These are phyloP conservation scores for Thalia dealbata DNA, from an alignment of 176 grass and related monocot genomes.

Conservation along the genomic window DNA sequence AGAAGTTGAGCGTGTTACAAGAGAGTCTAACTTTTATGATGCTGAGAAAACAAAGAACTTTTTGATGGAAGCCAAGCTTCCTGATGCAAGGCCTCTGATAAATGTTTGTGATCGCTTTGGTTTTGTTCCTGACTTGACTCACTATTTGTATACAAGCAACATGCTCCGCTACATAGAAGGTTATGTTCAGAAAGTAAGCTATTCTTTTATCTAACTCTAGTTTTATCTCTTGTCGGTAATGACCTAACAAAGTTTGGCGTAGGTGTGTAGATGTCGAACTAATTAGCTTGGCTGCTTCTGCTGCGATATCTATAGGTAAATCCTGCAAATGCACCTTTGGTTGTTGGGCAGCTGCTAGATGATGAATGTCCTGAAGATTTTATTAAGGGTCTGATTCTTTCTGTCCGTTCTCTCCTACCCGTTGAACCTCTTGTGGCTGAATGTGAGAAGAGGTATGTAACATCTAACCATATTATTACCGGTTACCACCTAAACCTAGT, in stretches of 20 bases:
- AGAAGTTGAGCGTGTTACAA: slow-evolving; percentile 98
- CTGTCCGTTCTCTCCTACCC: slow-evolving; percentile 79
- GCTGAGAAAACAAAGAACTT: slow-evolving; percentile 98
- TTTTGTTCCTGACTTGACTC: slow-evolving; percentile 92
- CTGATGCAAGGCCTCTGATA: slow-evolving; percentile 85
- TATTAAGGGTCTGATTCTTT: slow-evolving; percentile 93
- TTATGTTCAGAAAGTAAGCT: slow-evolving; percentile 90
- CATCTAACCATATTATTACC: not conserved
- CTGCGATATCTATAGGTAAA: slow-evolving; percentile 52
- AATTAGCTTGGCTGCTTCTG: not conserved
- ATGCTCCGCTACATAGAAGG: slow-evolving; percentile 98
- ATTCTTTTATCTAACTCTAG: not conserved
- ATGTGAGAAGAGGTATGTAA: slow-evolving; percentile 75
- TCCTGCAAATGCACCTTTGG: slow-evolving; percentile 84
- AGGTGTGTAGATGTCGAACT: not conserved
- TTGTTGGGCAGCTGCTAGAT: slow-evolving; percentile 83
- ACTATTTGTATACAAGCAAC: slow-evolving; percentile 86
- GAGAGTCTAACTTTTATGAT: slow-evolving; percentile 96
- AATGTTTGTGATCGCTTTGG: slow-evolving; percentile 97
- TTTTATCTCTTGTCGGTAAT: slow-evolving; percentile 8
- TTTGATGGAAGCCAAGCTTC: slow-evolving; percentile 97
- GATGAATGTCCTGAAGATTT: slow-evolving; percentile 99
- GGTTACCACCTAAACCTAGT: not conserved
- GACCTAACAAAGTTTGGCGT: not conserved
- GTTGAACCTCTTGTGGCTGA: slow-evolving; percentile 93